These are phyloP conservation scores for Asparagopsis taxiformis DNA, from an alignment of 31 red algal species.

Conservation along the genomic window DNA sequence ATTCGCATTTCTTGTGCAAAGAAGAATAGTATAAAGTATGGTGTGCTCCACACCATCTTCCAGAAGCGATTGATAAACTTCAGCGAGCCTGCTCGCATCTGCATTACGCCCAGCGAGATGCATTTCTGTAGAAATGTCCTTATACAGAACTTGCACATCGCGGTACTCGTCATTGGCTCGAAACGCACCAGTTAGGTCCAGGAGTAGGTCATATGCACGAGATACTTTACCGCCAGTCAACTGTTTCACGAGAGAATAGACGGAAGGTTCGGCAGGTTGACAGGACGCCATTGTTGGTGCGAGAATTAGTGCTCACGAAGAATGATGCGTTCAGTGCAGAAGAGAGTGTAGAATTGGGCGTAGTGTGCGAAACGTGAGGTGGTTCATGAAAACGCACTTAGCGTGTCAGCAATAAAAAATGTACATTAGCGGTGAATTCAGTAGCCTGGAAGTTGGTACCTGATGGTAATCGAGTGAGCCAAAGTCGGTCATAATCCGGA, in stretches of 20 bases:
- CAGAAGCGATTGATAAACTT: neutral
- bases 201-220: neutral
- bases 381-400: too few species aligned
- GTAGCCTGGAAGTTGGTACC: too few species aligned
- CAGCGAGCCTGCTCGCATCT: neutral
- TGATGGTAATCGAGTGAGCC: too few species aligned
- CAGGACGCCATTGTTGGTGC: neutral
- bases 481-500: too few species aligned
- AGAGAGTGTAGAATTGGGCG: too few species aligned
- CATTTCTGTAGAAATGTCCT: neutral
- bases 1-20: neutral
- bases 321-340: too few species aligned
- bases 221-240: neutral
- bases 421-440: too few species aligned
- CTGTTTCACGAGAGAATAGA: neutral
- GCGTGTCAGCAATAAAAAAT: too few species aligned
- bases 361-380: too few species aligned
- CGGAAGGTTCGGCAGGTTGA: neutral
- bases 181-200: neutral
- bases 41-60: neutral
- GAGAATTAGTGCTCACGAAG: too few species aligned
- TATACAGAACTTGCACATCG: neutral
- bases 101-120: neutral
- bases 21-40: neutral
- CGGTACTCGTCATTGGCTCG: neutral